Conservation (phyloP, 1,284 basidiomycete species). For the Gastroboletus turbinatus region DNA sequence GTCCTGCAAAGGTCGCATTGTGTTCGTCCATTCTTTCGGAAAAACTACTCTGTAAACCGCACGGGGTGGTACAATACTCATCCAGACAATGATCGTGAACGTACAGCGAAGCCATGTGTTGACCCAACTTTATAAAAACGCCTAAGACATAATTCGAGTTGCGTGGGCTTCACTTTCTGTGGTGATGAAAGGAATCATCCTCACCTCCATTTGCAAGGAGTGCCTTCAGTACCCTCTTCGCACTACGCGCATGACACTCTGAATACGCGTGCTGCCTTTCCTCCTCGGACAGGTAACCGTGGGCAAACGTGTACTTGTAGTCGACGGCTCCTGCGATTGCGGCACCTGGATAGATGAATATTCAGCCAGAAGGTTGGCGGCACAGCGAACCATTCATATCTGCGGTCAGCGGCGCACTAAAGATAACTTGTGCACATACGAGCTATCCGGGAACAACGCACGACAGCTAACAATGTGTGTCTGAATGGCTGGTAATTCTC, state of each 20-base stretch:
- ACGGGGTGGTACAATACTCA: background rate
- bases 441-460: slow-evolving; percentile 75
- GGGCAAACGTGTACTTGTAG: slow-evolving; percentile 79
- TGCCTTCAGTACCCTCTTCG: slow-evolving; percentile 72
- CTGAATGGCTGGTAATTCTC: slow-evolving; percentile 63
- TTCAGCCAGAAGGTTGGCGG: background rate
- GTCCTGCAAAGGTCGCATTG: slow-evolving; percentile 77
- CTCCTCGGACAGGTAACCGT: slow-evolving; percentile 55
- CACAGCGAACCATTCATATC: background rate
- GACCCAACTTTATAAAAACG: slow-evolving; percentile 91
- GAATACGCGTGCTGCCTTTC: slow-evolving; percentile 61
- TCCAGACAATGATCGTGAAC: slow-evolving; percentile 23
- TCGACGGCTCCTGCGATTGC: slow-evolving; percentile 71
- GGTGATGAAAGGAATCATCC: slow-evolving; percentile 18
- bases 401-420: slow-evolving; percentile 2
- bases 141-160: slow-evolving; percentile 40
- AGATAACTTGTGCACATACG: slow-evolving; percentile 37
- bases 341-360: slow-evolving; percentile 44
- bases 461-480: slow-evolving; percentile 58
- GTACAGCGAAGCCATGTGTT: slow-evolving; percentile 79
- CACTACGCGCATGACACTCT: slow-evolving; percentile 81
- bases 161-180: background rate
- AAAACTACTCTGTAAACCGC: slow-evolving; percentile 51
- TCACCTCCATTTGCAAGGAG: slow-evolving; percentile 84
- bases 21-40: slow-evolving; percentile 78